Base-by-base conservation (phyloP, 2,329 filamentous ascomycete species). In the Paecilomyces dactylethromorphus region DNA sequence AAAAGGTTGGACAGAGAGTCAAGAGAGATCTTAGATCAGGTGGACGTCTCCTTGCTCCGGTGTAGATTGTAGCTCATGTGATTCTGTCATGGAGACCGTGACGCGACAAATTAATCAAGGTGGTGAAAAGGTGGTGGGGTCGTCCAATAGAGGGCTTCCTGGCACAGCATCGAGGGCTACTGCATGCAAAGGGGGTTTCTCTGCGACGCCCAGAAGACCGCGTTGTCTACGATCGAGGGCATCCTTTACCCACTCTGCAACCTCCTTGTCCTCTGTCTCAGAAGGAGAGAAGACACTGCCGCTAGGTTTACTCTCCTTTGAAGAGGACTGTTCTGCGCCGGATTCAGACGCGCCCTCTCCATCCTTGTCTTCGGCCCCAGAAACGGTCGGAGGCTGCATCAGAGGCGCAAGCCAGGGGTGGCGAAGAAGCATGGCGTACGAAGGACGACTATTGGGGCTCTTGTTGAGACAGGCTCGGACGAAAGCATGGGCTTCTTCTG, bases 401-500 rank as follows among this genome's bases (percentile, higher is more conserved):
- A 96, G 80, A 0, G 85, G 81, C 8, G 86, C 82, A 4, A 99
- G 82, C 94, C 94, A 99, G 29, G 90, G 86, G 70, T 97, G 93
- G 67, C 91, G 86, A 11, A 99, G 82, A 4, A 99, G 84, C 81
- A 91, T 92, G 56, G 88, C 86, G 71, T 99, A 99, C 0, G 90
- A 94, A n/a, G 92, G 93, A n/a, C 94, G 87, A 60, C 95, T 84
- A 65, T 90, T 90, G 8, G 94, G 91, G 22, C 91, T 89, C 75
- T 99, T 99, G 80, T 97, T 92, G 53, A 99, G 81, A 72, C 94
- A 97, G 52, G 88, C 88, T 45, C 84, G 82, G 24, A 99, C 93
- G 76, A 99, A 99, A 67, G 93, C 89, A 58, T 87, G 87, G 1
- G 93, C 91, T 5, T 84, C 82, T 58, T 88, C 83, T 0, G 92